phyloP scores from a whole-genome alignment of 495 filamentous ascomycete species.

The Tuber brumale region DNA sequence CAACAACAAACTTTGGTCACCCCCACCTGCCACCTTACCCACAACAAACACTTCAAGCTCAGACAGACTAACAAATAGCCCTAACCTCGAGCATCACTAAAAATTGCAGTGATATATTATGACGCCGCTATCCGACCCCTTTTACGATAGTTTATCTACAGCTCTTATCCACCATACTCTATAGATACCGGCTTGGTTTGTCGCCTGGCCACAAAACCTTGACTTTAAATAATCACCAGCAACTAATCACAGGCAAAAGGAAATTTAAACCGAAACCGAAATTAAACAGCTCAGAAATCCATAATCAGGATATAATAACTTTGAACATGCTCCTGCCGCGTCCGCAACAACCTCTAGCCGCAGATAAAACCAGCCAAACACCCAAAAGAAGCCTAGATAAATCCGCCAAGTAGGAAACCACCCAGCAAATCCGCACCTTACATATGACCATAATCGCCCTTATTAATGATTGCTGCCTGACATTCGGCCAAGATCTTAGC shows the following conservation, averaged over 20 bases:
- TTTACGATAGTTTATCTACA: not conserved
- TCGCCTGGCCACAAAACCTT: not conserved
- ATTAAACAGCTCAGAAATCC: not conserved
- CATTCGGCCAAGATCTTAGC: constrained; percentile 82
- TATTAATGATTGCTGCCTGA: constrained; percentile 46
- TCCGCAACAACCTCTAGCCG: not conserved
- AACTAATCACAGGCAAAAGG: not conserved
- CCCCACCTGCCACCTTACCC: not conserved
- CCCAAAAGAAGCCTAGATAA: not conserved
- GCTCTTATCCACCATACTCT: not conserved
- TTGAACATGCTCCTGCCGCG: not conserved
- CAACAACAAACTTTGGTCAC: not conserved
- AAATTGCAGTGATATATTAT: not conserved
- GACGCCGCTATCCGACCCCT: not conserved
- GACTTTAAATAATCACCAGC: not conserved
- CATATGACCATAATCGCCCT: constrained; percentile 27
- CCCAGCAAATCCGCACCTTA: constrained; percentile 6
- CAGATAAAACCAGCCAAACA: constrained; percentile 17
- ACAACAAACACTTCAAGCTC: not conserved
- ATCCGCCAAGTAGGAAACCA: not conserved
- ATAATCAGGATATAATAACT: not conserved
- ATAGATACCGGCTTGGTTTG: not conserved
- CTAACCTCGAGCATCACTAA: not conserved
- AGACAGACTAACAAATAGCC: not conserved
- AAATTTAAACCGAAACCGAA: constrained; percentile 12